A percentile compares a stretch with the other conserved stretches of the same genome.
Evolutionary conservation across 2,329 filamentous ascomycete species (phyloP).

Genomic region (Chaetomiaceae sp.): DNA sequence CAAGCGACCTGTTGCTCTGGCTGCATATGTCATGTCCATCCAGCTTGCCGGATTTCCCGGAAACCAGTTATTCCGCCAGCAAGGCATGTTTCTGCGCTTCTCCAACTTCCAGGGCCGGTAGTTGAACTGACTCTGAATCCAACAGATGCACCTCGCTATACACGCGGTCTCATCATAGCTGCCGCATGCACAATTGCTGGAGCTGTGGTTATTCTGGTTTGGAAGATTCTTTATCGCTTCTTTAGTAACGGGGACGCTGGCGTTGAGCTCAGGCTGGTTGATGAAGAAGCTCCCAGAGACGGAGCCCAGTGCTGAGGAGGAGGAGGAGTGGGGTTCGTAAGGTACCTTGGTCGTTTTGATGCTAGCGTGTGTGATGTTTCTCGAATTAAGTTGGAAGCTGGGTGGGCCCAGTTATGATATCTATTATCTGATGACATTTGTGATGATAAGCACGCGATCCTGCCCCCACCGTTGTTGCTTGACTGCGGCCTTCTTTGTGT

Average conservation of each 20-base stretch:
- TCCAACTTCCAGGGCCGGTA: background rate
- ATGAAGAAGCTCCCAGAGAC: background rate
- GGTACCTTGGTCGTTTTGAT: background rate
- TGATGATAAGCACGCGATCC: background rate
- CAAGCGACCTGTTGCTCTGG: background rate
- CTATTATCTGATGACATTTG: background rate
- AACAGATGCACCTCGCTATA: background rate
- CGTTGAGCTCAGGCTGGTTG: background rate
- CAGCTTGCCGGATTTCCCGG: background rate
- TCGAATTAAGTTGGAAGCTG: background rate
- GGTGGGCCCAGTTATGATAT: background rate
- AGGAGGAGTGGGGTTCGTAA: background rate
- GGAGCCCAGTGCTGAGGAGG: background rate
- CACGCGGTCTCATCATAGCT: background rate
- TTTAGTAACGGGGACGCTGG: background rate
- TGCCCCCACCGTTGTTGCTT: background rate
- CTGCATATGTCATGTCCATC: background rate
- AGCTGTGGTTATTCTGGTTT: background rate
- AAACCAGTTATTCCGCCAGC: background rate
- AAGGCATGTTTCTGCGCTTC: background rate
- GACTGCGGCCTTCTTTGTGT: background rate
- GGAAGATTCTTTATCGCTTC: background rate
- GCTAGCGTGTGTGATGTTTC: background rate
- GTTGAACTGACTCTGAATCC: background rate
- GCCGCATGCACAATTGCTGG: background rate